These are phyloP conservation scores for Eimeria tenella DNA, from an alignment of 169 alveolate species.

Conservation along the genomic window DNA sequence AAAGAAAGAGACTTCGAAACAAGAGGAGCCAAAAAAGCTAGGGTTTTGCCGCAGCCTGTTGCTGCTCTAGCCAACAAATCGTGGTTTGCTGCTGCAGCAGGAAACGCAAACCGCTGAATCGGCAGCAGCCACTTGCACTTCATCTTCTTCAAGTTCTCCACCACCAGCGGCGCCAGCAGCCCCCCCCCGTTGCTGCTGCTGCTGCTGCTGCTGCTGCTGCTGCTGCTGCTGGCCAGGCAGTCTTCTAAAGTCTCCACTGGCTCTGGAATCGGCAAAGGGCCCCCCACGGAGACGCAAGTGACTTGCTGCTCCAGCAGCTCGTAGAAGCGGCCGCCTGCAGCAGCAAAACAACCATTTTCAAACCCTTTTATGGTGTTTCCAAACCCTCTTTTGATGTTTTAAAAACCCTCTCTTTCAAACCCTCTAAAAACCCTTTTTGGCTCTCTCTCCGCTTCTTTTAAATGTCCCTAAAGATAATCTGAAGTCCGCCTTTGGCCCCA, in stretches of 20 bases:
- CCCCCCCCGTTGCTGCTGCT: no score
- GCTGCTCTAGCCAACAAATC: conserved; percentile 47
- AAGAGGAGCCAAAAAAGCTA: conserved; percentile 47
- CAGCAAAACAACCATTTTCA: not conserved
- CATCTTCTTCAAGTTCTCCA: conserved; percentile 22
- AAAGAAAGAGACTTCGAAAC: not conserved
- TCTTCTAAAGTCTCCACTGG: not conserved
- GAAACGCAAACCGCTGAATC: conserved; percentile 33
- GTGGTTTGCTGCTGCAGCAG: conserved; percentile 18
- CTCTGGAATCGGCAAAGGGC: not conserved
- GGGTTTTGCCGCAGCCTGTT: conserved; percentile 64
- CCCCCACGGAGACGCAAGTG: not conserved
- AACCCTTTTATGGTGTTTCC: not conserved
- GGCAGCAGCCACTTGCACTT: conserved; percentile 57
- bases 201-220: no score
- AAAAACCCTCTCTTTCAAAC: no score
- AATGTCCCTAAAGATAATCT: no score
- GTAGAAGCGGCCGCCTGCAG: conserved; percentile 15
- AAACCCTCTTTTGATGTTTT: no score
- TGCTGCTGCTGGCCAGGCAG: not conserved
- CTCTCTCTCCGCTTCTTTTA: no score
- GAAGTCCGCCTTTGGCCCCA: no score
- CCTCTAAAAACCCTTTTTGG: no score
- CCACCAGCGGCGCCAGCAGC: not conserved
- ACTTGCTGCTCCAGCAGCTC: conserved; percentile 27